Evolutionary conservation across 2,329 filamentous ascomycete species (phyloP).

Genomic region (Juglanconis oblonga): DNA sequence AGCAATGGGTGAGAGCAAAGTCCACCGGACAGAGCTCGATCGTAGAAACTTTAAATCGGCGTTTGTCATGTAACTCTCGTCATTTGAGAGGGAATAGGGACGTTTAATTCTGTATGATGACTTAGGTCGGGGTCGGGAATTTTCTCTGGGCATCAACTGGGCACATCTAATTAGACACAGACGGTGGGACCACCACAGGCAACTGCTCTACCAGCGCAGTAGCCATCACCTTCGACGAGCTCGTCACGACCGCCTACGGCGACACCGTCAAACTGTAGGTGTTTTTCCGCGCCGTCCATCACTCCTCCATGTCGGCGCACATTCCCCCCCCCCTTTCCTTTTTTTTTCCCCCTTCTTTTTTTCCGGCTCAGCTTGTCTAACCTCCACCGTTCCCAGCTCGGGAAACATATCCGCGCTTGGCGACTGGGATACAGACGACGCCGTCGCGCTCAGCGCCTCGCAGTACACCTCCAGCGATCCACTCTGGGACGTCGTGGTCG

Average conservation of each 20-base stretch:
- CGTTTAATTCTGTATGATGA: background rate
- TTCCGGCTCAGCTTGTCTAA: background rate
- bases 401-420: constrained; percentile 38
- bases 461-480: constrained; percentile 47
- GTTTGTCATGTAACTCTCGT: background rate
- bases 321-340: background rate
- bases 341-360: background rate
- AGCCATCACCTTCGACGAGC: constrained; percentile 25
- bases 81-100: background rate
- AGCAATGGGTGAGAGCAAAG: background rate
- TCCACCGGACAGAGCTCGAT: background rate
- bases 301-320: background rate
- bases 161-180: constrained; percentile 4
- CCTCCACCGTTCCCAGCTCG: constrained; percentile 10
- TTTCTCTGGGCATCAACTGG: background rate
- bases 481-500: constrained; percentile 48
- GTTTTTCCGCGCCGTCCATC: no score
- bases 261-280: constrained; percentile 26
- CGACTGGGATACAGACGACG: constrained; percentile 44
- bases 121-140: background rate
- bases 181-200: background rate
- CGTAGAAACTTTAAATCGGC: background rate
- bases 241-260: constrained; percentile 23
- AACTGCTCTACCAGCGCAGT: constrained; percentile 18
- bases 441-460: constrained; percentile 44